These are phyloP conservation scores for Aspergillus piperis DNA, from an alignment of 2,329 filamentous ascomycete genomes.

Conservation along the genomic window DNA sequence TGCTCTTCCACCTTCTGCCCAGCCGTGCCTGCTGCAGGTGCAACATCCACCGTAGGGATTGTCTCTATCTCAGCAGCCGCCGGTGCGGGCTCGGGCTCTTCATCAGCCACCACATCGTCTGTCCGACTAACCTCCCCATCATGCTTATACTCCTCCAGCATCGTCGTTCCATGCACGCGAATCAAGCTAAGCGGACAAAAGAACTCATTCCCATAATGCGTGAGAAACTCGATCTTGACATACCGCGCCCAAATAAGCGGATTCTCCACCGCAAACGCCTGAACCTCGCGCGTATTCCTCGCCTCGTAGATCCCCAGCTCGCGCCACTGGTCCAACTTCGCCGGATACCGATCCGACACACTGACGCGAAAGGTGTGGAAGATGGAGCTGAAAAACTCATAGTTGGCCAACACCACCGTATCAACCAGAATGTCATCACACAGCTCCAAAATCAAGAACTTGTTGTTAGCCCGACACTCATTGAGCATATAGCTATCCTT, in stretches of 20 bases:
- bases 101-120: conserved; percentile 64
- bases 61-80: conserved; percentile 15
- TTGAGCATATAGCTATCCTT: conserved; percentile 99
- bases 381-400: conserved; percentile 98
- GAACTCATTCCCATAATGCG: conserved; percentile 93
- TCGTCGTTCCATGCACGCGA: conserved; percentile 87
- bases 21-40: conserved; percentile 13
- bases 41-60: not conserved
- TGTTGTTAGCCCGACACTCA: conserved; percentile 81
- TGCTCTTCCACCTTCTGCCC: conserved; percentile 22
- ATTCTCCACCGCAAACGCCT: conserved; percentile 91
- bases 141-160: conserved; percentile 92
- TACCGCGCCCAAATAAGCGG: conserved; percentile 96
- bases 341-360: conserved; percentile 91
- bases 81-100: conserved; percentile 35
- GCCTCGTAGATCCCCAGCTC: conserved; percentile 86
- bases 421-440: conserved; percentile 87
- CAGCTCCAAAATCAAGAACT: conserved; percentile 91
- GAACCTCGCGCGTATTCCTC: conserved; percentile 87
- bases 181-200: conserved; percentile 92
- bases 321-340: conserved; percentile 90
- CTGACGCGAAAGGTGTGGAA: conserved; percentile 87
- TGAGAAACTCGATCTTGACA: conserved; percentile 84
- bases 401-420: conserved; percentile 95
- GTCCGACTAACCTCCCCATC: conserved; percentile 68